These are phyloP conservation scores for Yarrowia yakushimensis DNA, from an alignment of 805 yeast genomes.

Conservation along the genomic window DNA sequence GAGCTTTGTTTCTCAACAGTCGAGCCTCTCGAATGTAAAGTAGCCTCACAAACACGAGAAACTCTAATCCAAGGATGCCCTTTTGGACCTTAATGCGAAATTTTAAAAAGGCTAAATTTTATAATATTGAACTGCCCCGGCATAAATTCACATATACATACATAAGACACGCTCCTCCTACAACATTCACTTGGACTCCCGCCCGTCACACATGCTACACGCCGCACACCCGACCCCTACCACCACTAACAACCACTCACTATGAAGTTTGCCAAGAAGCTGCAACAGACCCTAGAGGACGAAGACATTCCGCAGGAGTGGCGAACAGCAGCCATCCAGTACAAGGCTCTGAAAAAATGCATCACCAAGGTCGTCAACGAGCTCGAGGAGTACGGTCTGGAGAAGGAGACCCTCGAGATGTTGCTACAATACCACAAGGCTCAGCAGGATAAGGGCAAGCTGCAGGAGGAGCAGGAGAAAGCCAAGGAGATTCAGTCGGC, in stretches of 20 bases:
- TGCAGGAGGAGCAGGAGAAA: conserved; percentile 12
- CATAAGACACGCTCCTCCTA: not conserved
- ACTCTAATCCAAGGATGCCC: not conserved
- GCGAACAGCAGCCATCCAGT: conserved; percentile 66
- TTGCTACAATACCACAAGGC: conserved; percentile 33
- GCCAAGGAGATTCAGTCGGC: not conserved
- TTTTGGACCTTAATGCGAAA: conserved; percentile 11
- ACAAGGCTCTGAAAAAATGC: conserved; percentile 65
- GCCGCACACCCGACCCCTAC: not conserved
- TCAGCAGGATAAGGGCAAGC: not conserved
- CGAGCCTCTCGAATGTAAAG: not conserved
- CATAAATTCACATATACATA: conserved; percentile 3
- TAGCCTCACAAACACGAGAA: conserved; percentile 5
- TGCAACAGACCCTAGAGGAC: conserved; percentile 58
- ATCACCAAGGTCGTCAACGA: conserved; percentile 64
- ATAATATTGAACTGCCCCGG: conserved; percentile 9
- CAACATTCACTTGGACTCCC: not conserved
- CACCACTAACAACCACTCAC: not conserved
- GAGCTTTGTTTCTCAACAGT: not conserved
- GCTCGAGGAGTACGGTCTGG: conserved; percentile 55
- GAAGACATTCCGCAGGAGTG: conserved; percentile 65
- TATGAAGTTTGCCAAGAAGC: conserved; percentile 76
- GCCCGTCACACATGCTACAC: conserved; percentile 14
- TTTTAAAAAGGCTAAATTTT: conserved; percentile 14
- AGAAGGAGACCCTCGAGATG: conserved; percentile 41